Base-by-base conservation (phyloP, 495 filamentous ascomycete genomes). In the Thermochaetoides thermophila region DNA sequence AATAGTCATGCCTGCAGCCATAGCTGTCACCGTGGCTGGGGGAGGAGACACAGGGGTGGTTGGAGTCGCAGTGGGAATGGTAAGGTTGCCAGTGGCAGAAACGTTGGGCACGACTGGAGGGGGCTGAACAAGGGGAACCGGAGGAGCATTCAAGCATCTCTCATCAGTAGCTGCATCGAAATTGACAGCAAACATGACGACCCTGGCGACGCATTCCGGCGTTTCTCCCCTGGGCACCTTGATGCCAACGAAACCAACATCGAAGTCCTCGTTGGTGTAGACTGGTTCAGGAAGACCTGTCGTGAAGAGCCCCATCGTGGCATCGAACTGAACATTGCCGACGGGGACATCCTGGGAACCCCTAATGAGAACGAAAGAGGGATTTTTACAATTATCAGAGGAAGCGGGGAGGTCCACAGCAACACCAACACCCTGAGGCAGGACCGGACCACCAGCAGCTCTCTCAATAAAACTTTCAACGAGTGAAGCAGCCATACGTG, bases 401-500 rank as follows among this genome's bases (percentile, higher is more conserved):
- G 56, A 55, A 38, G 49, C 49, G 0, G 45, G 45, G 5, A 48
- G 28, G 22, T 56, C 57, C 45, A 64, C 57, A 11, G 33, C 53
- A 7, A 62, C 30, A 10, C 59, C 57, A 22, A 59, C 61, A 1
- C 57, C 60, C 19, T 48, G 21, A 1, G 60, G 60, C 3, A 64
- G 43, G 7, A 62, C 14, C 1, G 37, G 42, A 3, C 38, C 29
- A 4, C 44, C 49, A 11, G 31, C 33, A 4, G 35, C 40, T n/a
- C 53, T 56, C 11, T 41, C 31, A 24, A 53, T 49, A 22, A 63
- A 35, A 14, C 49, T 28, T 23, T 61, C 37, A 0, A 50, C 46
- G 15, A 63, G 37, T 13, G 25, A 52, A 21, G 50, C 38, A 0
- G 59, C 39, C n/a, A 62, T 42, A 13, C 45, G 38, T 14, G 51